These are phyloP conservation scores for Saccharomycopsis vini DNA, from an alignment of 805 yeast species.

Conservation along the genomic window DNA sequence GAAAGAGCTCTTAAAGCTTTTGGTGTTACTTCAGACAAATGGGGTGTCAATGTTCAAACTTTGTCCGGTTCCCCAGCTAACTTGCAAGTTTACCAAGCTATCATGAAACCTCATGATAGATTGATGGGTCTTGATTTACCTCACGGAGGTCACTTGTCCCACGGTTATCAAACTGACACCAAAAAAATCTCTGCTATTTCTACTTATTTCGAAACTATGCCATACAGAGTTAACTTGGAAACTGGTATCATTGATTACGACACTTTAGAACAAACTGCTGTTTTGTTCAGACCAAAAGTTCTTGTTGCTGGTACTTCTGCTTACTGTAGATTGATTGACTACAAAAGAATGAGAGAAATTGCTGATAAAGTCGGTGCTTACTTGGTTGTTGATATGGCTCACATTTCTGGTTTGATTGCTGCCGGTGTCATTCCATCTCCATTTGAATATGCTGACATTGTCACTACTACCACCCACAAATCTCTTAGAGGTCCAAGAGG, in stretches of 20 bases:
- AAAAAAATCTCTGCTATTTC: conserved; percentile 88
- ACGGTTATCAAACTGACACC: conserved; percentile 88
- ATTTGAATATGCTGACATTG: conserved; percentile 87
- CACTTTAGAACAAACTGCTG: conserved; percentile 69
- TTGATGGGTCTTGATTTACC: conserved; percentile 97
- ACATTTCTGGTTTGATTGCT: conserved; percentile 90
- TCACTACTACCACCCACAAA: conserved; percentile 96
- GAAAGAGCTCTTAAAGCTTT: conserved; percentile 84
- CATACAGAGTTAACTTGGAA: conserved; percentile 76
- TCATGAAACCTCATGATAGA: conserved; percentile 84
- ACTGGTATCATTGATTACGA: conserved; percentile 94
- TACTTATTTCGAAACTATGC: conserved; percentile 96
- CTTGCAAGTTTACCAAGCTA: conserved; percentile 82
- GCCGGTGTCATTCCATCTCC: conserved; percentile 90
- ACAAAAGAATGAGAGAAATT: conserved; percentile 80
- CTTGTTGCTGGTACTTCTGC: conserved; percentile 97
- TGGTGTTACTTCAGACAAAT: conserved; percentile 59
- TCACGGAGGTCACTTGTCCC: conserved; percentile 96
- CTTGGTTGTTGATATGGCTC: conserved; percentile 93
- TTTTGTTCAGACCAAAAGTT: conserved; percentile 86
- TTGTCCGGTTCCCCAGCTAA: conserved; percentile 96
- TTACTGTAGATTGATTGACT: conserved; percentile 83
- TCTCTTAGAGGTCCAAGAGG: conserved; percentile 99
- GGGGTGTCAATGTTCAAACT: conserved; percentile 98
- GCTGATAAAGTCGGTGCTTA: conserved; percentile 93